Evolutionary conservation across 371 early-diverging fungal species (phyloP), one percentile per base, ranked within the genome.

Genomic region (Zopfochytrium polystomum): DNA sequence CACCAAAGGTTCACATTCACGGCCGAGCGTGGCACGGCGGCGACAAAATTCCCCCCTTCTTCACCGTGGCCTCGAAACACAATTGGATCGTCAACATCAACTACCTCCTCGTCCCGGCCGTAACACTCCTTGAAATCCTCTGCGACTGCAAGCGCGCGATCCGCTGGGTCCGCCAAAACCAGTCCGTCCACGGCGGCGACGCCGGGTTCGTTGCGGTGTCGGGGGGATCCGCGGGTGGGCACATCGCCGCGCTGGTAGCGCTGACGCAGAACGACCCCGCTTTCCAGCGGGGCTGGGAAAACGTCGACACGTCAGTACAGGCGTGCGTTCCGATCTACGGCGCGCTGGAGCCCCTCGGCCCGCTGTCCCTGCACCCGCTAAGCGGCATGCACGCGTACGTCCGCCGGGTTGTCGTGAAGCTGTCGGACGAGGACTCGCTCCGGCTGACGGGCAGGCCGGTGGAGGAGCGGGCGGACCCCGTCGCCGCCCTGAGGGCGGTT

Each of bases 171-270:
- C 82, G 80, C 62, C 65, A 71, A 31, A 80, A 81, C 54, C 81
- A 87, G 51, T 63, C 65, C 31, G 65, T 68, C 0, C 88, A 82
- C 70, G 89, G 89, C 30, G 90, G 90, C n/a, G 81, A 88, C 54
- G 85, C 88, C 0, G 58, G 75, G 33, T 87, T 82, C 52, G 72
- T 90, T 52, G 78, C 85, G 2, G 70, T 87, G 13, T 71, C 80
- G 25, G 90, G 90, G 15, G 85, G 84, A 58, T 85, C 85, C 55
- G 75, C 87, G 3, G 90, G 88, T 22, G 89, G 80, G 1, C 87
- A 88, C 62, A 65, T 88, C 29, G 84, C 87, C 4, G 71, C 86
- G 5, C 71, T 88, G 71, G 64, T 80, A 26, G 83, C 87, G 7
- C 58, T 90, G 50, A 88, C 87, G 11, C 72, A 74, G 5, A 86